Evolutionary conservation across 176 grass and related monocot genomes (phyloP), one percentile per base, ranked within the genome.

Genomic region (Eragrostis curvula): DNA sequence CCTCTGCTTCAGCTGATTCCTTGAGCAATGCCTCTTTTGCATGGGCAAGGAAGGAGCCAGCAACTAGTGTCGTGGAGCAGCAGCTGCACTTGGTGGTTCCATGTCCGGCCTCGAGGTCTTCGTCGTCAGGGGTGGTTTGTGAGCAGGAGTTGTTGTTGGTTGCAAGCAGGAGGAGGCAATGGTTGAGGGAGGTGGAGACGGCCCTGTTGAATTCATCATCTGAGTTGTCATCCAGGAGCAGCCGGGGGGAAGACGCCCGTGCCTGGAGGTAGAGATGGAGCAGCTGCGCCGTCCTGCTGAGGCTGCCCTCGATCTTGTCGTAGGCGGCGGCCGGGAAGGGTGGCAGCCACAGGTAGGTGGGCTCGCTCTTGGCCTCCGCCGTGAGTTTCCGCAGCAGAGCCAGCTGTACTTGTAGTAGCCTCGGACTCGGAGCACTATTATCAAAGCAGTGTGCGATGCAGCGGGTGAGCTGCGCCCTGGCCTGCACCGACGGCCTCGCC

Each of bases 311-410:
- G 8, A 97, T 85, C 45, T 85, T 89, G 9, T 70, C 46, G 9
- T 84, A 94, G 49, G 71, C 73, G 56, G 75, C 50, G 18, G 25
- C 23, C 0, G 87, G 87, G 79, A 94, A 90, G 20, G 83, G 87
- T 76, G 84, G 36, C 59, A 91, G 77, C 94, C 94, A 97, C 56
- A 94, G 66, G 70, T 79, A 88, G 7, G 83, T 90, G 3, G 94
- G 94, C 78, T 97, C 94, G 2, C 79, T 63, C 6, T 69, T 68
- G 0, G 91, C 89, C 81, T 97, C 91, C 18, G 45, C 61, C 0
- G 77, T 60, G 28, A 50, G 27, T 57, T 87, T 94, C 67, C 83
- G 68, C 6, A 94, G 68, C 30, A 72, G 56, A n/a, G 48, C 66
- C 23, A 97, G 60, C 80, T 86, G 64, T 36, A 4, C 32, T 36